Evolutionary conservation across 768 basidiomycete genomes (phyloP).

Genomic region (Calocera viscosa): DNA sequence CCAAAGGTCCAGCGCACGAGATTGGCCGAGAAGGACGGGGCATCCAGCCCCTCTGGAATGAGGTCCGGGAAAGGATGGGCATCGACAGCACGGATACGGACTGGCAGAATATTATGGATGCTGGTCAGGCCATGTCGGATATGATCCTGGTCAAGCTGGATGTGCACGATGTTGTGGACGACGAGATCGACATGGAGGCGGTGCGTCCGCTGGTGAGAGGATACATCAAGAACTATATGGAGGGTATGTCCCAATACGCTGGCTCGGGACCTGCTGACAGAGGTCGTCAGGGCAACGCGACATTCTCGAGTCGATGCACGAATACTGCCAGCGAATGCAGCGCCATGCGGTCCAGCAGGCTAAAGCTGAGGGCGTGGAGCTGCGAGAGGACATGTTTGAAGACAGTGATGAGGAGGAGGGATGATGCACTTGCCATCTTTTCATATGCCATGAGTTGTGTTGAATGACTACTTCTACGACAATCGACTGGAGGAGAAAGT

Average conservation of each 20-base stretch:
- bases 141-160: conserved; percentile 39
- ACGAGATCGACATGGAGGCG: conserved; percentile 46
- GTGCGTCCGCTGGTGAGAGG: conserved; percentile 38
- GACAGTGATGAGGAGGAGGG: conserved; percentile 2
- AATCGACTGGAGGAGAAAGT: background rate
- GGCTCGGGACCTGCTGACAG: background rate
- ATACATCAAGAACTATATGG: conserved; percentile 7
- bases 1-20: conserved; percentile 36
- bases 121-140: conserved; percentile 11
- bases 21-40: conserved; percentile 46
- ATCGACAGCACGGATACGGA: conserved; percentile 14
- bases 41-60: conserved; percentile 48
- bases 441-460: too few species aligned
- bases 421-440: too few species aligned
- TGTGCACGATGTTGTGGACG: conserved; percentile 48
- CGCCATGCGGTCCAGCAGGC: conserved; percentile 12
- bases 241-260: conserved; percentile 8
- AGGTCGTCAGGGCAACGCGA: conserved; percentile 15
- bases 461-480: background rate
- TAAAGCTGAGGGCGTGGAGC: conserved; percentile 9
- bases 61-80: conserved; percentile 32
- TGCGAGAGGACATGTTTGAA: conserved; percentile 11
- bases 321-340: conserved; percentile 12
- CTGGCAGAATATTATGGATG: background rate
- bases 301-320: conserved; percentile 21